Conservation (phyloP, 75 land plant species). For the Selaginella tamariscina region DNA sequence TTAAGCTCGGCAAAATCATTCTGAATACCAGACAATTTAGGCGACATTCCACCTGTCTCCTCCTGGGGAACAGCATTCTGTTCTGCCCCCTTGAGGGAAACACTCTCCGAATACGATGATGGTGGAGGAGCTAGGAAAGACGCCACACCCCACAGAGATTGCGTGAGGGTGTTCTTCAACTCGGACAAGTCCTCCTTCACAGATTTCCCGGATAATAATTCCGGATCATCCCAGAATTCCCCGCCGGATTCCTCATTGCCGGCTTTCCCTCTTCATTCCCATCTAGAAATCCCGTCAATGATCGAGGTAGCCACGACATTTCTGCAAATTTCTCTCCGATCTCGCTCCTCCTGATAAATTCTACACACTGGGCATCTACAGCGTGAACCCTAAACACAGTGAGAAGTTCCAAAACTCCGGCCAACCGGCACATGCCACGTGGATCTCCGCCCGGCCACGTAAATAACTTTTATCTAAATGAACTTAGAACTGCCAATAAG, state of each 20-base stretch:
- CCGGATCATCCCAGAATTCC: neutral
- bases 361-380: neutral
- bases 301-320: neutral
- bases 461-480: too few species aligned
- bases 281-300: neutral
- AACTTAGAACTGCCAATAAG: too few species aligned
- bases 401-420: neutral
- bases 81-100: slow-evolving; percentile 2
- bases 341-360: neutral
- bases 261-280: neutral
- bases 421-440: neutral
- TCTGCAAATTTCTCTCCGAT: too few species aligned
- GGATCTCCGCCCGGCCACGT: too few species aligned
- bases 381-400: neutral
- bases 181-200: slow-evolving; percentile 72
- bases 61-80: slow-evolving; percentile 1
- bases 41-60: too few species aligned
- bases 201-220: slow-evolving; percentile 26
- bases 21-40: slow-evolving; percentile 39
- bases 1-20: slow-evolving; percentile 62
- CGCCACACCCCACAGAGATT: slow-evolving; percentile 78
- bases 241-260: neutral
- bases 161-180: slow-evolving; percentile 50
- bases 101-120: neutral
- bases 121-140: slow-evolving; percentile 82